Evolutionary conservation across 2,329 filamentous ascomycete genomes (phyloP), one percentile per base, ranked within the genome.

Genomic region (Colletotrichum tropicicola): DNA sequence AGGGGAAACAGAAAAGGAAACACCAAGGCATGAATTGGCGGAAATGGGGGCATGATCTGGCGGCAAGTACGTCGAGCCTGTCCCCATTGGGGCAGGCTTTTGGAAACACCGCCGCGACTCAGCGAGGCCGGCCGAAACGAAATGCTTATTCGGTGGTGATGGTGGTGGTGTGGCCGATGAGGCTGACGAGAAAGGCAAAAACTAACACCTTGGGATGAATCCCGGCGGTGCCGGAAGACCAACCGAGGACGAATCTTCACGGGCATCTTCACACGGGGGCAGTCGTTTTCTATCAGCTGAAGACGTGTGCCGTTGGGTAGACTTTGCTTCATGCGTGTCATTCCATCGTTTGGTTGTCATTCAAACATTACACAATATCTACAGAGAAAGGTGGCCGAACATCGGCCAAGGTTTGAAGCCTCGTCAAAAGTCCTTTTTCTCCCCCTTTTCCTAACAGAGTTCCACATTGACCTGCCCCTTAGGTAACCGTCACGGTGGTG

Each of bases 401-500:
- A 21, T 6, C 25, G 57, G 19, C 51, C 35, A 8, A 23, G 47
- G 19, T 10, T n/a, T 35, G 5, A 8, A 30, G 8, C 21, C 0
- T 15, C 5, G 8, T 25, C 25, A 6, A 32, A 1, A 19, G 8
- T n/a, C 1, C n/a, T 56, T 30, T 32, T 6, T 5, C 2, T 13
- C 32, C n/a, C 32, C 10, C 6, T 13, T 15, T 35, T 15, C 32
- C 32, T 13, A 13, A 35, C 12, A 2, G 9, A 35, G n/a, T 6
- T 13, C 32, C 1, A 27, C 30, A 19, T 30, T 23, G 12, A 32
- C 19, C 23, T 27, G 6, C 37, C 13, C 17, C 21, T 70, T 66
- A 78, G 45, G 47, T 67, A 15, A 89, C 85, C 6, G 82, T 86
- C 47, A 89, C 82, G 2, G 83, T 89, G 32, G 82, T 81, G 70